Conservation (phyloP, 73 alveolate genomes). For the Tetrahymena thermophila region DNA sequence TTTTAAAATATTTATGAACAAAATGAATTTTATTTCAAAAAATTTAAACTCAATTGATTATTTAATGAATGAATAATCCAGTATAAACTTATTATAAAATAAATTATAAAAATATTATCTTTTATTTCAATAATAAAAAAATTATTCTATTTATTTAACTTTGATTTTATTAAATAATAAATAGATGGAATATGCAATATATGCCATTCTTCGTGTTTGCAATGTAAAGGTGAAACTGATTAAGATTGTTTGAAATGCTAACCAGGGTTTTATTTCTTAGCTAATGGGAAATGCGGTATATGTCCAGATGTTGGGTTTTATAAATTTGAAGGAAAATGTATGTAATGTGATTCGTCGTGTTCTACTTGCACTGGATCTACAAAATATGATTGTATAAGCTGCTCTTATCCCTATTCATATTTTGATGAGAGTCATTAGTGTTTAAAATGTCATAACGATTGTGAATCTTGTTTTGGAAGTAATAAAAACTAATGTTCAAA, state of each 20-base stretch:
- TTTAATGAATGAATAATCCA: too few species aligned
- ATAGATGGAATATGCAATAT: neutral
- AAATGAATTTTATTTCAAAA: neutral
- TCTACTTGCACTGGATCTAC: neutral
- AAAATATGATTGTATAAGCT: neutral
- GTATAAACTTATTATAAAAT: too few species aligned
- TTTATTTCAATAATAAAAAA: too few species aligned
- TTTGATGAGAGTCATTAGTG: neutral
- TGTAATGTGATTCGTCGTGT: neutral
- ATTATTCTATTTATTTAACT: too few species aligned
- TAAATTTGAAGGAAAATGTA: neutral
- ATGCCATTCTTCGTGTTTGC: neutral
- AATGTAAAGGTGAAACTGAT: neutral
- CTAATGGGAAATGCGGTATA: neutral
- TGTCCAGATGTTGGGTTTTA: neutral
- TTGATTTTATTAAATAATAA: neutral
- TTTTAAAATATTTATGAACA: neutral
- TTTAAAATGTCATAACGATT: neutral
- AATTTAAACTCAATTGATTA: too few species aligned
- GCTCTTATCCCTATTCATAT: neutral
- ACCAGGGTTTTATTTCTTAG: neutral
- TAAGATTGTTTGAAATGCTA: neutral
- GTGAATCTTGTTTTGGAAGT: neutral
- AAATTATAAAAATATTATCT: too few species aligned
- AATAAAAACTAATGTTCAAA: neutral